Evolutionary conservation across 129 eudicot species (phyloP), one percentile per base, ranked within the genome.

Genomic region (Solidago caesia): DNA sequence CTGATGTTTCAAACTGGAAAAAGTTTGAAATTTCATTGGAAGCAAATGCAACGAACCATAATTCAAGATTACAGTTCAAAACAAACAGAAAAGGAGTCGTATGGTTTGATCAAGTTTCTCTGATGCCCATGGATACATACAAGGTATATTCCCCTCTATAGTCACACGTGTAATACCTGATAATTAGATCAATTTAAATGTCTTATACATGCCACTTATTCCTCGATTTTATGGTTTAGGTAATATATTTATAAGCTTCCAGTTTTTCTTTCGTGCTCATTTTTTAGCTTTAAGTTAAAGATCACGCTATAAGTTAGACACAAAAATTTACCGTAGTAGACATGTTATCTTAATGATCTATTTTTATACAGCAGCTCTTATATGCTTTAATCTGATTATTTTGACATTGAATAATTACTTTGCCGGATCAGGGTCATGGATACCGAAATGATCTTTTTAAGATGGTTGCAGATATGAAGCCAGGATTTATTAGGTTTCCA

Each of bases 101-200:
- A 59, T 95, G 99, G 99, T 89, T 95, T 80, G 99, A 95, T 82
- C 99, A 95, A 85, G 96, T 95, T 15, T 95, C 99, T 26, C 64
- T 92, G 48, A 89, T 95, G 96, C 97, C 99, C 67, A 41, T 75
- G 57, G 96, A 95, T 64, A 89, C 97, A n/a, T 91, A 87, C 83
- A 84, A 82, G 97, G 97, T 94, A 47, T 44, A 46, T 27, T 26
- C 5, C 16, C 44, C 25, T 57, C 63, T 16, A 64, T 12, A 33
- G 10, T 25, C 68, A 5, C 5, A 11, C 72, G 11, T 21, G 12
- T 25, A 64, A 44, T 44, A 43, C 39, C 48, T 39, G 27, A 29
- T 77, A 12, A 2, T 21, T 64, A 56, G 21, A 47, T 46, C 10
- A 27, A 1, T 60, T 45, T 4, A 11, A 8, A 21, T 72, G 67